Percentiles rank a stretch among this genome's conserved stretches.
Conservation (phyloP, 1,139 yeast genomes). For the Pichia sp. region DNA sequence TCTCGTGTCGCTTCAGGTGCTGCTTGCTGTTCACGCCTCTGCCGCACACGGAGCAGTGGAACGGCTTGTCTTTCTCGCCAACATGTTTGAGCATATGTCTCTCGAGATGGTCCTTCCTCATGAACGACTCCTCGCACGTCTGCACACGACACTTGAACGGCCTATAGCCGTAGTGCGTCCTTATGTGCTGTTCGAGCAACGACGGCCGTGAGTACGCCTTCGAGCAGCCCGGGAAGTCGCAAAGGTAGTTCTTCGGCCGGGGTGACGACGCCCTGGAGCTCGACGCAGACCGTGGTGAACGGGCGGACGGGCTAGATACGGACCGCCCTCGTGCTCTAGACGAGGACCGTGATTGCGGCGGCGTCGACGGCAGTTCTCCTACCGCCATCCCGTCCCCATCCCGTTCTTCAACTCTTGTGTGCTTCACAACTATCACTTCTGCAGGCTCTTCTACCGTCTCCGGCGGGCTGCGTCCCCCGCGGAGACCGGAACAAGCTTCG, state of each 20-base stretch:
- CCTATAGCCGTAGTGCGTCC: slow-evolving; percentile 74
- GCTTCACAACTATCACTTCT: too few species aligned
- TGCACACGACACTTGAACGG: slow-evolving; percentile 60
- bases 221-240: slow-evolving; percentile 61
- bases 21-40: slow-evolving; percentile 81
- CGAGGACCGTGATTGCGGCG: slow-evolving; percentile 11
- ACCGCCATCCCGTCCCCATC: too few species aligned
- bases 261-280: slow-evolving; percentile 15
- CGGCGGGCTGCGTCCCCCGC: too few species aligned
- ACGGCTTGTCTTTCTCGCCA: slow-evolving; percentile 59
- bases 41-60: slow-evolving; percentile 68
- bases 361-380: not conserved
- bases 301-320: slow-evolving; percentile 36
- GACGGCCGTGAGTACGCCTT: slow-evolving; percentile 82
- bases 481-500: too few species aligned
- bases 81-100: slow-evolving; percentile 67
- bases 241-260: slow-evolving; percentile 48
- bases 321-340: slow-evolving; percentile 10
- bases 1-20: slow-evolving; percentile 76
- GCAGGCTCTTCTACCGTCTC: too few species aligned
- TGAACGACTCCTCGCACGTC: slow-evolving; percentile 61
- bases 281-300: slow-evolving; percentile 29
- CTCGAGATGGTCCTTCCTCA: slow-evolving; percentile 72
- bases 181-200: slow-evolving; percentile 71
- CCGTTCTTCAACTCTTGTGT: too few species aligned